A percentile compares a stretch with the other conserved stretches of the same genome.
phyloP scores from a whole-genome alignment of 1,139 yeast species.

The Kodamaea ohmeri region DNA sequence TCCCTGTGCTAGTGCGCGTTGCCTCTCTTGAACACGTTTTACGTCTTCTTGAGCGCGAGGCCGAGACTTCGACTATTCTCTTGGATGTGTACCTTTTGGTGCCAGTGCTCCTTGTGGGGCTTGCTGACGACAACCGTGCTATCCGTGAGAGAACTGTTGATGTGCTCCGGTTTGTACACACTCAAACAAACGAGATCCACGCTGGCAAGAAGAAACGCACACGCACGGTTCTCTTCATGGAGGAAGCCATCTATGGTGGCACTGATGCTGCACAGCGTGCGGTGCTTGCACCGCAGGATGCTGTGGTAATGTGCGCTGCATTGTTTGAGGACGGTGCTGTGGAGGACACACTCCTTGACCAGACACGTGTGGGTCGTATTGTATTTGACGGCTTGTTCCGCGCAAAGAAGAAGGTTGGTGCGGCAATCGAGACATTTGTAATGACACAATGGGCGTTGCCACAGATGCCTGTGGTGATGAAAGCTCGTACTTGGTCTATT shows the following conservation, averaged over 20 bases:
- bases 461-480: conserved; percentile 32
- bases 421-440: conserved; percentile 37
- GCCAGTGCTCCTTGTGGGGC: conserved; percentile 39
- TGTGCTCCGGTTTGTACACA: conserved; percentile 22
- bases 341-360: conserved; percentile 33
- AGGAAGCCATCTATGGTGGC: conserved; percentile 42
- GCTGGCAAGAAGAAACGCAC: conserved; percentile 21
- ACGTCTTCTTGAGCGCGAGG: conserved; percentile 32
- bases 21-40: conserved; percentile 43
- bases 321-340: conserved; percentile 29
- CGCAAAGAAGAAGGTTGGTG: conserved; percentile 38
- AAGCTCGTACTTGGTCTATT: conserved; percentile 34
- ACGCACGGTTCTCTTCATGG: conserved; percentile 32
- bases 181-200: conserved; percentile 20
- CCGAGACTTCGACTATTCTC: conserved; percentile 21
- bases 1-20: conserved; percentile 56
- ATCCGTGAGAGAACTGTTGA: conserved; percentile 30
- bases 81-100: conserved; percentile 33
- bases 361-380: conserved; percentile 24
- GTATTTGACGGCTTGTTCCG: conserved; percentile 31
- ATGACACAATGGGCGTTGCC: conserved; percentile 43
- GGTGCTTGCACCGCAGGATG: conserved; percentile 66
- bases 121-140: conserved; percentile 28
- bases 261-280: conserved; percentile 42
- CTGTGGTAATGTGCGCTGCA: conserved; percentile 44